Evolutionary conservation across 495 filamentous ascomycete species (phyloP), one percentile per base, ranked within the genome.

Genomic region (Astrothelium macrocarpum): DNA sequence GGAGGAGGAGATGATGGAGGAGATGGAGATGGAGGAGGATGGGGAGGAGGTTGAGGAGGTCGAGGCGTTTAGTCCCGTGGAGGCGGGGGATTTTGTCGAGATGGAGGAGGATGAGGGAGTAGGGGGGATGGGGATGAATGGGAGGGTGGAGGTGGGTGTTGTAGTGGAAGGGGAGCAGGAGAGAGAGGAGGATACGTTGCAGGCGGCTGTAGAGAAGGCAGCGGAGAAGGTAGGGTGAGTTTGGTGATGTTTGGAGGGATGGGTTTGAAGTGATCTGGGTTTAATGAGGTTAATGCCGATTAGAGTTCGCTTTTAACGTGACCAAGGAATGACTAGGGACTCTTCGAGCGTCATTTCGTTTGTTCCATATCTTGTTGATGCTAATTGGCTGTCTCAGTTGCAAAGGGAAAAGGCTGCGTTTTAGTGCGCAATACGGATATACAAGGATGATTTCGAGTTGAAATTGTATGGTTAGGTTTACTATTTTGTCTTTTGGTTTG

Each of bases 1-100:
- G 61, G 85, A 82, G 23, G 79, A 86, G 32, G 84, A 59, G 85
- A 81, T 84, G 20, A 85, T 85, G 58, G 84, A 29, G 39, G 62
- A 63, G 9, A 16, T 2, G 3, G 61, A 60, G 28, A 34, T 25
- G 3, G 67, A 62, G 23, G 65, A 66, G 2, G 69, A 70, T 53
- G 64, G 68, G 25, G 72, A 75, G 63, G 76, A 73, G 32, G 74
- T 73, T 29, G 77, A 77, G 58, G 73, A 76, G 46, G 67, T 74
- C 49, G 69, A 73, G 59, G 75, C 74, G 45, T 72, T 78, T 62
- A 70, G 70, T 49, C 70, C 71, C 0, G 65, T 58, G 25, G 56
- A 58, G 63, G 69, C 59, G 49, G 18, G 42, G 63, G 28, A 28
- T 32, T 34, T 59, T 34, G 34, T 67, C 39, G 64, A 68, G 16